These are phyloP conservation scores for Salvia splendens DNA, from an alignment of 257 asterid genomes.

Conservation along the genomic window DNA sequence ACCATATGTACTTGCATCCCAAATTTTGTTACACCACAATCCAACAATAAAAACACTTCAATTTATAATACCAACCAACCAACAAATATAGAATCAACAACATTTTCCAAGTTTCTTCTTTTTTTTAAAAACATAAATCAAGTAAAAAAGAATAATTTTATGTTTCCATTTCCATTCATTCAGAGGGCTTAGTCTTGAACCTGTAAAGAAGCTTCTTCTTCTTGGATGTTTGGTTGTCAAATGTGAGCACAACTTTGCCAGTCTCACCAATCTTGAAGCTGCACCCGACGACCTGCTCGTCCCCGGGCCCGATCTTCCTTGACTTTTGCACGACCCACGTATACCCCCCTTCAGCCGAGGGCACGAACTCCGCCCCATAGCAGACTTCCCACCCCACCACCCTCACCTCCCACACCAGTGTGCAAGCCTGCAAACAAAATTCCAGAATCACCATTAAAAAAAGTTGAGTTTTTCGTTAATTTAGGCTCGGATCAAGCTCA, in stretches of 20 bases:
- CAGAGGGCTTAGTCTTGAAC: conserved; percentile 76
- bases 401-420: conserved; percentile 81
- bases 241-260: conserved; percentile 80
- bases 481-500: background rate
- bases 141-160: conserved; percentile 30
- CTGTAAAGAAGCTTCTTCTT: conserved; percentile 90
- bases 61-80: conserved; percentile 13
- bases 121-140: conserved; percentile 35
- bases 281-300: conserved; percentile 66
- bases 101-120: conserved; percentile 30
- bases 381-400: conserved; percentile 83
- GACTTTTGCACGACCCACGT: conserved; percentile 77
- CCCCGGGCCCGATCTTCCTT: conserved; percentile 60
- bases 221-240: conserved; percentile 84
- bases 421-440: conserved; percentile 49
- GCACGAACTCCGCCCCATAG: conserved; percentile 88
- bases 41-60: conserved; percentile 44
- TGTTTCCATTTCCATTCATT: conserved; percentile 39
- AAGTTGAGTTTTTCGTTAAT: background rate
- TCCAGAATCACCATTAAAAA: background rate
- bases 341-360: conserved; percentile 76
- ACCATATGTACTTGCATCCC: conserved; percentile 34
- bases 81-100: conserved; percentile 40
- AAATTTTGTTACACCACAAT: conserved; percentile 36
- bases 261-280: conserved; percentile 65